These are phyloP conservation scores for Trametes coccinea DNA, from an alignment of 768 basidiomycete genomes.

Conservation along the genomic window DNA sequence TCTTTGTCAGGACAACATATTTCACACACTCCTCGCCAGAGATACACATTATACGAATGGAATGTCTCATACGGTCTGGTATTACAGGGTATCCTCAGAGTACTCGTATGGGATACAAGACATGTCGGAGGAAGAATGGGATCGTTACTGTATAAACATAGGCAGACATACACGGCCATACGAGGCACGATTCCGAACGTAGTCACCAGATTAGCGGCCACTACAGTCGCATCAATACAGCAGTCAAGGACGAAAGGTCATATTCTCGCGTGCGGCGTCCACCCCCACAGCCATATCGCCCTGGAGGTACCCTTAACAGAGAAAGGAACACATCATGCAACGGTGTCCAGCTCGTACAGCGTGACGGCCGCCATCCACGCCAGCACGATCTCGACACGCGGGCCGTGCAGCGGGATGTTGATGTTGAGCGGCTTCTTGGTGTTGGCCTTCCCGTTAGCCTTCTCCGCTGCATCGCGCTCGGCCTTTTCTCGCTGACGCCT, in stretches of 20 bases:
- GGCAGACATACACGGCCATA: too few relatives aligned
- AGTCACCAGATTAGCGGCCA: too few relatives aligned
- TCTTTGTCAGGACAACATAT: too few relatives aligned
- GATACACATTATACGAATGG: too few relatives aligned
- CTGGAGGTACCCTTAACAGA: background rate
- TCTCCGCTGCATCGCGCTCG: slow-evolving; percentile 53
- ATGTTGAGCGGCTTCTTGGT: slow-evolving; percentile 61
- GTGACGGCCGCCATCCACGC: slow-evolving; percentile 86
- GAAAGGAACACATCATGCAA: slow-evolving; percentile 19
- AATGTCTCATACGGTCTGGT: too few relatives aligned
- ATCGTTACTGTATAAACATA: background rate
- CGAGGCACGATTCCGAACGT: too few relatives aligned
- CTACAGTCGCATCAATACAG: background rate
- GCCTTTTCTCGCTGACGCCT: slow-evolving; percentile 62
- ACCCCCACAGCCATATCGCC: too few relatives aligned
- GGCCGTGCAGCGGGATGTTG: slow-evolving; percentile 83
- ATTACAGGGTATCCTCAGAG: too few relatives aligned
- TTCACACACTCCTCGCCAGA: too few relatives aligned
- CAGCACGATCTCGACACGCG: slow-evolving; percentile 80
- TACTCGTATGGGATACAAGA: too few relatives aligned
- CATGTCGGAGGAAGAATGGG: background rate
- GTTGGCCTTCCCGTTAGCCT: slow-evolving; percentile 31
- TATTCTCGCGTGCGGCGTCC: too few relatives aligned
- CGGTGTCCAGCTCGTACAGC: slow-evolving; percentile 65
- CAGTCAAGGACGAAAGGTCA: background rate